Percentiles rank a stretch among this genome's conserved stretches.
Conservation (phyloP, 2,329 filamentous ascomycete genomes). For the Pseudonectria foliicola region DNA sequence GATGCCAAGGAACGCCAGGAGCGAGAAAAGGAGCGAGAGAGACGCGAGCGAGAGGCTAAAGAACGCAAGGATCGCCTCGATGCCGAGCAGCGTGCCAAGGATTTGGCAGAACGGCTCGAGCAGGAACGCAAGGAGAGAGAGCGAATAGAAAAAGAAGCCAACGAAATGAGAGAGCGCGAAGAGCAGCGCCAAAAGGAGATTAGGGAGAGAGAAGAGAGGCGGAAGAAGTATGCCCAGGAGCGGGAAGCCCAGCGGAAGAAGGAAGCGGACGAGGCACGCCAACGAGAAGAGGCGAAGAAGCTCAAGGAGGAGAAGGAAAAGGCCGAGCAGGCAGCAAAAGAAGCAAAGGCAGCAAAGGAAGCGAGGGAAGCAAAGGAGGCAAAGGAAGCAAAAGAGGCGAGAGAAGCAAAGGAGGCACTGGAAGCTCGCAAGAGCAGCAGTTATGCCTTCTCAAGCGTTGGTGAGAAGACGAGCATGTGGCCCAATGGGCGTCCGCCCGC, state of each 20-base stretch:
- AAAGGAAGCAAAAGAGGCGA: constrained; percentile 26
- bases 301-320: constrained; percentile 31
- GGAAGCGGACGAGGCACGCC: constrained; percentile 19
- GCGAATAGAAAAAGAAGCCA: constrained; percentile 37
- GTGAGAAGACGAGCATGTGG: constrained; percentile 65
- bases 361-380: constrained; percentile 24
- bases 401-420: constrained; percentile 24
- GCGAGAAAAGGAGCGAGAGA: constrained; percentile 31
- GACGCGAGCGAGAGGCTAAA: constrained; percentile 28
- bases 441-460: constrained; percentile 59
- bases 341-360: constrained; percentile 15
- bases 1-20: constrained; percentile 42
- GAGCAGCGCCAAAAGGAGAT: constrained; percentile 22
- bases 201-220: constrained; percentile 22
- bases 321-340: constrained; percentile 24
- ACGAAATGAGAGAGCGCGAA: constrained; percentile 26
- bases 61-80: constrained; percentile 24
- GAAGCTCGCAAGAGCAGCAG: constrained; percentile 38
- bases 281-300: constrained; percentile 24
- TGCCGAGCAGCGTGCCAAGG: constrained; percentile 21
- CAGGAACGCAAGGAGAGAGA: constrained; percentile 33
- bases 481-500: constrained; percentile 51
- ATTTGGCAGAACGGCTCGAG: constrained; percentile 30
- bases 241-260: constrained; percentile 38
- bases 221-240: constrained; percentile 25